phyloP scores from a whole-genome alignment of 352 stramenopile genomes.

The Pythium plurisporium region DNA sequence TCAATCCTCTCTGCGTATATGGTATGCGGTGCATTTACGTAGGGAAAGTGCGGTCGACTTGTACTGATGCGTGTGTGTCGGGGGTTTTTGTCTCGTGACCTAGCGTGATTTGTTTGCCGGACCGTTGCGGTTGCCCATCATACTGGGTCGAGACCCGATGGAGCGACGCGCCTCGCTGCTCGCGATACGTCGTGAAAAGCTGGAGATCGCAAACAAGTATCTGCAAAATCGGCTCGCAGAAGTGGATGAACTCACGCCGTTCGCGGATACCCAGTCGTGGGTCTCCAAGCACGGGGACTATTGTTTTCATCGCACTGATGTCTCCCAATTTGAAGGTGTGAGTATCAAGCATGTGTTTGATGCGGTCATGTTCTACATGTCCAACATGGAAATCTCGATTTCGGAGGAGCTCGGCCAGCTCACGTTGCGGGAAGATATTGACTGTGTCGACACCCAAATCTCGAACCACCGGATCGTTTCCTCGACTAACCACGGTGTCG shows the following conservation, averaged over 20 bases:
- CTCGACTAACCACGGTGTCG: conserved; percentile 17
- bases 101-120: background rate
- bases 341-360: conserved; percentile 53
- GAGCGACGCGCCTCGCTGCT: conserved; percentile 3
- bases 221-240: background rate
- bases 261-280: too few species aligned
- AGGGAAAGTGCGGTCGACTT: too few species aligned
- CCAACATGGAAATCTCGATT: conserved; percentile 59
- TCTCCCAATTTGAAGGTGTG: conserved; percentile 39
- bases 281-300: too few species aligned
- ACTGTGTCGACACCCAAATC: conserved; percentile 27
- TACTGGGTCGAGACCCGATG: conserved; percentile 4
- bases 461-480: conserved; percentile 46
- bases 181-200: background rate
- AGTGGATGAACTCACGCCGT: too few species aligned
- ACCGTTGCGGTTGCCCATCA: conserved; percentile 2
- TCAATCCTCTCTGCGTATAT: conserved; percentile 7
- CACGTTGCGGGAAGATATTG: conserved; percentile 48
- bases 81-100: background rate
- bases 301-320: too few species aligned
- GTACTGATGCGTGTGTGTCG: too few species aligned
- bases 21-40: background rate
- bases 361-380: conserved; percentile 34
- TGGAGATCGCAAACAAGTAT: conserved; percentile 5
- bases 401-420: conserved; percentile 43